Evolutionary conservation across 2,329 filamentous ascomycete genomes (phyloP).

Genomic region (Chaetomium olivaceum): DNA sequence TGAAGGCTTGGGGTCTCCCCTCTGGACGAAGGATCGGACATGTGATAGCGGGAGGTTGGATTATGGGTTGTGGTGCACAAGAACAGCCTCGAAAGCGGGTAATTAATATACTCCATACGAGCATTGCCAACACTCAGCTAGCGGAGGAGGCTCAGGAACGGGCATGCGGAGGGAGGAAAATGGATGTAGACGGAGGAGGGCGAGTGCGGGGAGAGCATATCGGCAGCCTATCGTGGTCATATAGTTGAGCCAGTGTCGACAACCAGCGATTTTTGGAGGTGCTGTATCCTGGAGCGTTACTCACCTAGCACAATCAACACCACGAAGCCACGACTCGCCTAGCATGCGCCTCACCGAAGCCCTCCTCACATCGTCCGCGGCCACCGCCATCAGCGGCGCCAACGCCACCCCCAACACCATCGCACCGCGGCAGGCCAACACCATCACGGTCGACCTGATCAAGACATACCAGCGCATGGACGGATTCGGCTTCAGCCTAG

Average conservation of each 20-base stretch:
- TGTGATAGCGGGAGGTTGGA: background rate
- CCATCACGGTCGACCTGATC: constrained; percentile 44
- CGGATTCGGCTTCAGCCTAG: constrained; percentile 48
- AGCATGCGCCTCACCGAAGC: constrained; percentile 21
- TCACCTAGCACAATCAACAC: background rate
- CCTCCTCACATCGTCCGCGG: constrained; percentile 21
- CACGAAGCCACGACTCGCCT: background rate
- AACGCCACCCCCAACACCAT: constrained; percentile 11
- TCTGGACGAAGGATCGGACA: constrained; percentile 19
- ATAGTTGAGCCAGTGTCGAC: background rate
- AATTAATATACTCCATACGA: constrained; percentile 21
- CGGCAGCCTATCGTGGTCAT: background rate
- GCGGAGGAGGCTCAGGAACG: background rate
- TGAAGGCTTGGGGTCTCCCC: background rate
- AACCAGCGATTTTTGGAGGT: background rate
- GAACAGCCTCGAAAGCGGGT: background rate
- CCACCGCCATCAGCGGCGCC: constrained; percentile 4
- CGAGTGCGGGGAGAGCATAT: background rate
- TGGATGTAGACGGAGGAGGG: background rate
- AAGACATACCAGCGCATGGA: constrained; percentile 49
- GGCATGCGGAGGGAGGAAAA: background rate
- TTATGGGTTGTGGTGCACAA: background rate
- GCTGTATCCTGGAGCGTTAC: too few relatives aligned
- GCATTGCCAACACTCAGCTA: background rate
- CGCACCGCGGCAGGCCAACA: constrained; percentile 27